These are phyloP conservation scores for Ananas comosus DNA, from an alignment of 176 grass and related monocot species.

Conservation along the genomic window DNA sequence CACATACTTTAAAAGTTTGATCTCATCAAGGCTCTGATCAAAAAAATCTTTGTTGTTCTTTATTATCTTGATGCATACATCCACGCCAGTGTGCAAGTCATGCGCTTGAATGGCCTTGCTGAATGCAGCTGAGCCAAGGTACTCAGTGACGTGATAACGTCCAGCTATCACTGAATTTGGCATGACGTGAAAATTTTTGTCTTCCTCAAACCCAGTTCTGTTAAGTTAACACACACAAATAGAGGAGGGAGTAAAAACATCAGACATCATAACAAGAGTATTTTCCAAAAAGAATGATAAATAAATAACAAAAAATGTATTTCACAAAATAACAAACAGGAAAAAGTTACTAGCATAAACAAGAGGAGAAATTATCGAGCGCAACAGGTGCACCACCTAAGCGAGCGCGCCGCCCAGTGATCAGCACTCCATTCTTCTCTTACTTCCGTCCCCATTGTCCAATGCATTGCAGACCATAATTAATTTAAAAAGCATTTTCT, in stretches of 20 bases:
- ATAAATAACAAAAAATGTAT: not conserved
- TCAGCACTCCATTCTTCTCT: too few relatives aligned
- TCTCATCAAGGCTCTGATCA: slow-evolving; percentile 98
- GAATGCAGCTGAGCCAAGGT: slow-evolving; percentile 94
- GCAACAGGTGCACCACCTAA: too few relatives aligned
- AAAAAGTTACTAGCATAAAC: too few relatives aligned
- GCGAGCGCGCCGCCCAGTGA: too few relatives aligned
- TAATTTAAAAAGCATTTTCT: too few relatives aligned
- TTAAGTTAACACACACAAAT: slow-evolving; percentile 1
- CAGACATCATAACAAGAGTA: slow-evolving; percentile 21
- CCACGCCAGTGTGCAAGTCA: slow-evolving; percentile 98
- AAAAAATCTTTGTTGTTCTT: slow-evolving; percentile 99
- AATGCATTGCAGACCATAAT: too few relatives aligned
- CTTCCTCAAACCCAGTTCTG: slow-evolving; percentile 99
- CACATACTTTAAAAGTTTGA: slow-evolving; percentile 98
- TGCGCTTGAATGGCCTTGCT: slow-evolving; percentile 99
- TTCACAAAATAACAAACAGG: too few relatives aligned
- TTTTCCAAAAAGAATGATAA: not conserved
- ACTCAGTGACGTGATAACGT: slow-evolving; percentile 96
- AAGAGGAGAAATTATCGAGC: too few relatives aligned
- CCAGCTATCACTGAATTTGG: slow-evolving; percentile 94
- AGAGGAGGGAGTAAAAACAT: slow-evolving; percentile 2
- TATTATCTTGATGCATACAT: slow-evolving; percentile 98
- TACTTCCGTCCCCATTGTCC: too few relatives aligned
- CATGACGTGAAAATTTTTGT: slow-evolving; percentile 94